Base-by-base conservation (phyloP, 345 rosid species). In the Leavenworthia alabamica region DNA sequence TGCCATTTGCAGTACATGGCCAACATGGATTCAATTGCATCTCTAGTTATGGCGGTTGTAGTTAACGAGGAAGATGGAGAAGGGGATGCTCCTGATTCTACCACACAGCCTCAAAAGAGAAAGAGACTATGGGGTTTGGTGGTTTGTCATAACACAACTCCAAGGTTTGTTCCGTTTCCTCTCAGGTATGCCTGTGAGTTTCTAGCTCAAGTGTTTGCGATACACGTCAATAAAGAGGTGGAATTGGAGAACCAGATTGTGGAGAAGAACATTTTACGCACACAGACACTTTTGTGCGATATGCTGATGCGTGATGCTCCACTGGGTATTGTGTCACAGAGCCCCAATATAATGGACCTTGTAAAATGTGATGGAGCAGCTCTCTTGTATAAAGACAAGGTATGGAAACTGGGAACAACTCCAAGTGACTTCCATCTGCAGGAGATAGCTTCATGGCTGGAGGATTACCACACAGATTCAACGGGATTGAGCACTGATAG, bases 301-400 rank as follows among this genome's bases (percentile, higher is more conserved):
- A 88, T 92, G 98, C 76, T 88, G 67, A 78, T 92, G 98, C 81
- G 96, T 54, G 96, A 86, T 72, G 95, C 92, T 28, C 98, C 96
- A 1, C 75, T 92, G 31, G 96, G 98, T 7, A 92, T 92, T 22
- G 82, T 92, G 51, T 68, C 89, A 10, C 95, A 89, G 77, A 84
- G 75, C 66, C 98, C 95, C 43, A 92, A 92, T 66, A 76, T 92
- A 74, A 85, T 79, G 89, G 96, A 88, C 63, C 91, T 92, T 33
- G 95, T 92, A 47, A 88, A 86, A 55, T 88, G 98, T 71, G 96
- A 92, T 55, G 98, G 98, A 51, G 98, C 98, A 50, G 96, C 82
- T 31, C 77, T 88, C 20, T 68, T 92, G 44, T 86, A 92, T 76
- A 83, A 86, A 71, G 78, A 72, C 68, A 80, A 80, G 56, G 54